Evolutionary conservation across 2,329 filamentous ascomycete genomes (phyloP).

Genomic region (Cercospora brassicicola): DNA sequence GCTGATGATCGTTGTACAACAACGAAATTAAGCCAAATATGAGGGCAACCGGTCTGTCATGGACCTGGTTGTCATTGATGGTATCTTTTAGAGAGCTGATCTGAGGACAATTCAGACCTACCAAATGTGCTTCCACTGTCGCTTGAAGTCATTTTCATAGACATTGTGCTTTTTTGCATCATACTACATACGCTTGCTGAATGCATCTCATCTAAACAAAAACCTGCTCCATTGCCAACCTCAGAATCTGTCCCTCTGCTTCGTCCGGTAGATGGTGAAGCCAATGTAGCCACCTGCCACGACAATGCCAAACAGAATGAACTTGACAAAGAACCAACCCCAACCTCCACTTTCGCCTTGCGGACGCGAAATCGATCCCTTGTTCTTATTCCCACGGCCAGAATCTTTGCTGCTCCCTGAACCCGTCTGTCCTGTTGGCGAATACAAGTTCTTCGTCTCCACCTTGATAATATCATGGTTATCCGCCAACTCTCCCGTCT

Average conservation of each 20-base stretch:
- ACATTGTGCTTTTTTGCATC: slow-evolving; percentile 9
- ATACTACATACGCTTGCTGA: slow-evolving; percentile 11
- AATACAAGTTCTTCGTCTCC: slow-evolving; percentile 84
- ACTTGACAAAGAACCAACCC: slow-evolving; percentile 77
- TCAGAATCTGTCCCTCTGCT: slow-evolving; percentile 49
- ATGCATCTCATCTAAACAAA: not conserved
- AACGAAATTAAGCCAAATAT: slow-evolving; percentile 37
- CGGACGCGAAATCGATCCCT: slow-evolving; percentile 49
- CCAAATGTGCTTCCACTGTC: not conserved
- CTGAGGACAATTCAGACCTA: slow-evolving; percentile 32
- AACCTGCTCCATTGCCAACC: not conserved
- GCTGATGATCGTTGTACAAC: slow-evolving; percentile 31
- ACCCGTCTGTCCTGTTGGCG: slow-evolving; percentile 51
- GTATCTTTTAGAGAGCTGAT: slow-evolving; percentile 38
- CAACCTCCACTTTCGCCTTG: slow-evolving; percentile 55
- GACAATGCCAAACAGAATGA: slow-evolving; percentile 70
- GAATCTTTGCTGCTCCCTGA: slow-evolving; percentile 35
- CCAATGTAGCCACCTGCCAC: slow-evolving; percentile 77
- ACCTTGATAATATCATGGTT: slow-evolving; percentile 96
- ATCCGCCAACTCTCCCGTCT: slow-evolving; percentile 94
- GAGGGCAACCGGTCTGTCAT: slow-evolving; percentile 32
- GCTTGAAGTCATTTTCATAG: slow-evolving; percentile 13
- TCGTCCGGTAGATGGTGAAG: slow-evolving; percentile 76
- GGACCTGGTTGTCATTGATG: slow-evolving; percentile 35
- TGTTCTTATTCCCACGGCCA: slow-evolving; percentile 45